Evolutionary conservation across 352 stramenopile genomes (phyloP).

Genomic region (Phytophthora kernoviae): DNA sequence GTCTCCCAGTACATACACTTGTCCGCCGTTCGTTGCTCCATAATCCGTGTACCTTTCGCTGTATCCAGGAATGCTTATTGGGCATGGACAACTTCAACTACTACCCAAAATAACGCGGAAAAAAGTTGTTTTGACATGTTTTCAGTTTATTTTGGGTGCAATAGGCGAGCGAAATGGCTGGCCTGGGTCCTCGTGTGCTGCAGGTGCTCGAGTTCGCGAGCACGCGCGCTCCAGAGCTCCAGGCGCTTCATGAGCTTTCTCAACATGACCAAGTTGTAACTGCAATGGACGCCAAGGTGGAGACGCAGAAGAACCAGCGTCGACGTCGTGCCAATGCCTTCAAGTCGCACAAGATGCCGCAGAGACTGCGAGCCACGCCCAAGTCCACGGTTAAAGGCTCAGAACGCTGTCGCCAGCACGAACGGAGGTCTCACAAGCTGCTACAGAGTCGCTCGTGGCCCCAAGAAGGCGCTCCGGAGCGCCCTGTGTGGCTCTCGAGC

Average conservation of each 20-base stretch:
- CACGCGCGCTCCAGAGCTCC: constrained; percentile 72
- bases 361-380: constrained; percentile 42
- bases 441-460: constrained; percentile 42
- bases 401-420: constrained; percentile 62
- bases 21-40: constrained; percentile 8
- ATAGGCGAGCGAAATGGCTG: constrained; percentile 23
- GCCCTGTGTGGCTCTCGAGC: constrained; percentile 57
- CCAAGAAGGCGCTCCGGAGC: neutral
- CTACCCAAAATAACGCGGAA: neutral
- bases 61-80: neutral
- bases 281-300: constrained; percentile 49
- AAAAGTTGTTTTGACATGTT: neutral
- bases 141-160: neutral
- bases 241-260: constrained; percentile 69
- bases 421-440: constrained; percentile 58
- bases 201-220: constrained; percentile 83
- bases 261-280: constrained; percentile 29
- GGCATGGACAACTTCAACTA: neutral
- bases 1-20: constrained; percentile 23
- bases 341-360: constrained; percentile 74
- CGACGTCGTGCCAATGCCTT: constrained; percentile 80
- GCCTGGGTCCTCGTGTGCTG: constrained; percentile 61
- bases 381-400: constrained; percentile 3
- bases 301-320: constrained; percentile 62
- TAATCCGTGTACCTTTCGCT: neutral